Conservation (phyloP, 176 grass and related monocot genomes). For the Dactylis glomerata region DNA sequence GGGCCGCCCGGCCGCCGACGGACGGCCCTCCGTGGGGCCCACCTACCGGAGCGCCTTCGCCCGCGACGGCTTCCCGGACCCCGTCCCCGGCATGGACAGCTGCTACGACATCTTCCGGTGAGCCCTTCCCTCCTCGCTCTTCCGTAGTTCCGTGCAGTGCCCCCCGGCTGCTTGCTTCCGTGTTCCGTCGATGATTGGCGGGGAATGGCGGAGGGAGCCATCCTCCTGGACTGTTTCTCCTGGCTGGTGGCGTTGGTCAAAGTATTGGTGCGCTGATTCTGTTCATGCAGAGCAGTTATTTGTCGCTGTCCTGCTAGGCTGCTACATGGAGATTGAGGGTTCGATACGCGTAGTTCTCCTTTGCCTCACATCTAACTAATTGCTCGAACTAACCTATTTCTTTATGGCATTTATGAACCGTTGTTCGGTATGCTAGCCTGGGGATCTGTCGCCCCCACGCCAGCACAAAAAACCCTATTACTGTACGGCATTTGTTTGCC, state of each 20-base stretch:
- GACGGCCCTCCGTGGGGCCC: slow-evolving; percentile 61
- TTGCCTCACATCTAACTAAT: not conserved
- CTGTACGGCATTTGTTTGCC: not conserved
- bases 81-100: slow-evolving; percentile 57
- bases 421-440: slow-evolving; percentile 8
- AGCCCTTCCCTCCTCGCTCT: not conserved
- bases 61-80: slow-evolving; percentile 65
- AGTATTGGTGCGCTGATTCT: not conserved
- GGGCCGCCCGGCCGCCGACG: slow-evolving; percentile 41
- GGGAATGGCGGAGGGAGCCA: not conserved
- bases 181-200: not conserved
- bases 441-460: not conserved
- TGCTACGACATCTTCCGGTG: slow-evolving; percentile 98
- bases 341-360: not conserved
- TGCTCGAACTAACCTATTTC: not conserved
- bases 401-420: not conserved
- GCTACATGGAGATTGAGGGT: not conserved
- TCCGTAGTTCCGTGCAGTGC: not conserved
- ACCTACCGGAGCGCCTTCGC: slow-evolving; percentile 76
- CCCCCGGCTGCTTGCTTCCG: not conserved
- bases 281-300: not conserved
- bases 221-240: not conserved
- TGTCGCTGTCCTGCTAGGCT: not conserved
- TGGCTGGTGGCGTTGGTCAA: not conserved
- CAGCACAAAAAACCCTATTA: not conserved